Evolutionary conservation across 805 yeast genomes (phyloP).

Genomic region (Kodamaea sagamina): DNA sequence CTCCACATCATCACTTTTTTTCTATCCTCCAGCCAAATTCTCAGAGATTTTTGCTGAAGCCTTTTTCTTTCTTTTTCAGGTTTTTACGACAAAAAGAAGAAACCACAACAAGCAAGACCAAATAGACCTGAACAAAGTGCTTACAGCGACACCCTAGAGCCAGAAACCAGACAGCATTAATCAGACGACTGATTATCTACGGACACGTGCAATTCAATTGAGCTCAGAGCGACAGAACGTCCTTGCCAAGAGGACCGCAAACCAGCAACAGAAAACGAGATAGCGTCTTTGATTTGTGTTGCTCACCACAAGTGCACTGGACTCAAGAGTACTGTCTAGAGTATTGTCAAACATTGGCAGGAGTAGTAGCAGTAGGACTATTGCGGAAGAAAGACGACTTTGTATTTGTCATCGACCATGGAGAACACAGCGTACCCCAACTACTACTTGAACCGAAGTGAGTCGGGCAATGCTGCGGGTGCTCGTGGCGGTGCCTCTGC

Average conservation of each 20-base stretch:
- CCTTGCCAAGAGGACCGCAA: too few species aligned
- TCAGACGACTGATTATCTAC: neutral
- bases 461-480: slow-evolving; percentile 1
- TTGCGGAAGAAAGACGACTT: too few species aligned
- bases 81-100: slow-evolving; percentile 12
- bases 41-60: slow-evolving; percentile 4
- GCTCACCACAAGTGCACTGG: too few species aligned
- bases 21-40: slow-evolving; percentile 5
- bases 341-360: too few species aligned
- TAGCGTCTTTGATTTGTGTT: too few species aligned
- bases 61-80: slow-evolving; percentile 12
- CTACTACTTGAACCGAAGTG: slow-evolving; percentile 12
- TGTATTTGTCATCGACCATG: slow-evolving; percentile 1
- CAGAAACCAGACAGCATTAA: slow-evolving; percentile 2
- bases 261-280: too few species aligned
- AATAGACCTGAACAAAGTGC: too few species aligned
- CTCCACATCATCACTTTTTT: slow-evolving; percentile 7
- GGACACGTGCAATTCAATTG: too few species aligned
- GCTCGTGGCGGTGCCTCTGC: neutral
- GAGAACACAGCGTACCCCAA: slow-evolving; percentile 11
- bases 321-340: too few species aligned
- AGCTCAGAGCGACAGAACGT: too few species aligned
- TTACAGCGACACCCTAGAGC: too few species aligned
- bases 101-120: slow-evolving; percentile 10
- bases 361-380: too few species aligned